These are phyloP conservation scores for Paramecium sonneborni DNA, from an alignment of 73 alveolate genomes.

Conservation along the genomic window DNA sequence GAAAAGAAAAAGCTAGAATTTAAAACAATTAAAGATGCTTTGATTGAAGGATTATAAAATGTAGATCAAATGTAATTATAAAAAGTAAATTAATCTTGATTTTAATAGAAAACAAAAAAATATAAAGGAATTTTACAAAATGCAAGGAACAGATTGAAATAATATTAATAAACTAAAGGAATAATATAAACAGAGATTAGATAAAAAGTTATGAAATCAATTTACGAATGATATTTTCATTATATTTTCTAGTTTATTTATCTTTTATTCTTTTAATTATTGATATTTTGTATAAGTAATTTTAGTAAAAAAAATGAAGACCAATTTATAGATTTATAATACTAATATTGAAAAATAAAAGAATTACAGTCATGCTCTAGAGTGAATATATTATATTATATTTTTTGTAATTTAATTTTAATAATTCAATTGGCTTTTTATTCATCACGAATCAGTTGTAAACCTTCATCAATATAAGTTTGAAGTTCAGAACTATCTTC, in stretches of 20 bases:
- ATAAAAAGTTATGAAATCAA: constrained; percentile 6
- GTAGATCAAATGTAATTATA: background rate
- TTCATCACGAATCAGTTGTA: background rate
- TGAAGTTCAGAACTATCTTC: background rate
- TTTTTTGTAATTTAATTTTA: background rate
- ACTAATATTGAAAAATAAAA: too few species aligned
- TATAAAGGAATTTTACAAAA: background rate
- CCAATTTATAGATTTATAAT: too few species aligned
- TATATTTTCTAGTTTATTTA: background rate
- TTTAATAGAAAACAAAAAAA: background rate
- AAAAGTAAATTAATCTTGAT: background rate
- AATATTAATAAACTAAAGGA: background rate
- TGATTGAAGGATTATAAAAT: background rate
- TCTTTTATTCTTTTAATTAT: background rate
- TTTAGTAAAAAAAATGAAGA: too few species aligned
- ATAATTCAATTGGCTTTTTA: background rate
- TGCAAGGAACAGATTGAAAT: constrained; percentile 19
- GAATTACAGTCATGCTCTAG: too few species aligned
- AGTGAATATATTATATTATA: too few species aligned
- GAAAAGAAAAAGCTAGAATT: constrained; percentile 19
- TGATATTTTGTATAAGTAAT: too few species aligned
- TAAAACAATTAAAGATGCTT: constrained; percentile 5
- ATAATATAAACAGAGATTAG: background rate
- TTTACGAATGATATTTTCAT: constrained; percentile 10
- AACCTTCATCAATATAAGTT: background rate